phyloP scores from a whole-genome alignment of 768 basidiomycete species.

The Lactarius quietus region DNA sequence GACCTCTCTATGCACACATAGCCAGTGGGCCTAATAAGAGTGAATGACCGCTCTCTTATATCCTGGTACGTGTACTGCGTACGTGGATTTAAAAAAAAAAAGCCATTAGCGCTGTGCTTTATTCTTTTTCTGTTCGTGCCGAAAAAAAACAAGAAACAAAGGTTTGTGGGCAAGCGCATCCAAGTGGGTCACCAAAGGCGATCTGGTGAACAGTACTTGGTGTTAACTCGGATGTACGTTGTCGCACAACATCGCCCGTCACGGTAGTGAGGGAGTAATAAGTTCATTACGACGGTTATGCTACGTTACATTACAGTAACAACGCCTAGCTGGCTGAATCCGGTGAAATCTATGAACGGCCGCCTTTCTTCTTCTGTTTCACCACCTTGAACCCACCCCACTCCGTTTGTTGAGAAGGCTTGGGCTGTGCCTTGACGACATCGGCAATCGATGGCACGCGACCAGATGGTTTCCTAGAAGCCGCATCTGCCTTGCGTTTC shows the following conservation, averaged over 20 bases:
- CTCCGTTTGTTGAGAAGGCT: conserved; percentile 62
- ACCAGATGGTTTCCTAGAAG: conserved; percentile 44
- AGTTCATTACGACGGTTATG: conserved; percentile 12
- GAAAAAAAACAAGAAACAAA: too few species aligned
- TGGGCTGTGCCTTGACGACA: conserved; percentile 87
- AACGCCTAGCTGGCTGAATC: not conserved
- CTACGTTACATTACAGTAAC: conserved; percentile 8
- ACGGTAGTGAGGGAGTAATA: not conserved
- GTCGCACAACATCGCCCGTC: not conserved
- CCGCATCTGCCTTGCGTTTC: conserved; percentile 80
- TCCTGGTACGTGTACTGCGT: not conserved
- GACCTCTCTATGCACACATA: not conserved
- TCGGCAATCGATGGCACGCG: conserved; percentile 77
- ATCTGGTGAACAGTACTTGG: too few species aligned
- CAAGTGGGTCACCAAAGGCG: too few species aligned
- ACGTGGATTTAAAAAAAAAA: too few species aligned
- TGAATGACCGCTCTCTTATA: not conserved
- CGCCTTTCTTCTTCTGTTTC: conserved; percentile 91
- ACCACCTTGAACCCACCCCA: conserved; percentile 92
- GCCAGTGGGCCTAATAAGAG: not conserved
- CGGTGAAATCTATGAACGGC: conserved; percentile 41
- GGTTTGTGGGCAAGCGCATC: too few species aligned
- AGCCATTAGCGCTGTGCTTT: too few species aligned
- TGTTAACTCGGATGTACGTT: not conserved
- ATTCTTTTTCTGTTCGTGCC: too few species aligned